These are phyloP conservation scores for Neostapfia colusana DNA, from an alignment of 176 grass and related monocot species.

Conservation along the genomic window DNA sequence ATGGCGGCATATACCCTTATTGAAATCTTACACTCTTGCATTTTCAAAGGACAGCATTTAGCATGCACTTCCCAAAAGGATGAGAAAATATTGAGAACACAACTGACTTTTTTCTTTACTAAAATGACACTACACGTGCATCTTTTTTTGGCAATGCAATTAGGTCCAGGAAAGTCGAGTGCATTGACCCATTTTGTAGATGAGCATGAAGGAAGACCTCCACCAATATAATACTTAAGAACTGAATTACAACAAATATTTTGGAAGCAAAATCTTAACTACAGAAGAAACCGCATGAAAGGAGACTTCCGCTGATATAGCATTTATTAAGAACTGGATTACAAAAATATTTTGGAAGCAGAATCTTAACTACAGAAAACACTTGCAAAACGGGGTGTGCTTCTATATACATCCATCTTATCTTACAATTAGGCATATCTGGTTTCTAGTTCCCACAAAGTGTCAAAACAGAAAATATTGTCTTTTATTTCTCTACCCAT, in stretches of 20 bases:
- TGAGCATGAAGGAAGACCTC: neutral
- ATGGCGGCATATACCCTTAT: neutral
- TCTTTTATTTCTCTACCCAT: conserved; percentile 3
- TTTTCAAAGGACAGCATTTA: neutral
- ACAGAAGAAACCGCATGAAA: neutral
- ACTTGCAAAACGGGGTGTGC: neutral
- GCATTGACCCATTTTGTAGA: neutral
- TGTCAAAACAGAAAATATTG: neutral
- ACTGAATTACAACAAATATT: neutral
- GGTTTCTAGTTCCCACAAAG: neutral
- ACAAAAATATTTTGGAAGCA: neutral
- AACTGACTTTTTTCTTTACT: too few relatives aligned
- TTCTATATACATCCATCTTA: neutral
- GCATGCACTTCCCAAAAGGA: neutral
- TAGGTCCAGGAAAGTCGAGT: neutral
- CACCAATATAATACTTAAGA: conserved; percentile 9
- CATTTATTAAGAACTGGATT: neutral
- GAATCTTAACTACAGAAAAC: neutral
- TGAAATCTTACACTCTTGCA: neutral
- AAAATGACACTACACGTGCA: neutral
- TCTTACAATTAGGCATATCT: neutral
- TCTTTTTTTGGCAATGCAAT: neutral
- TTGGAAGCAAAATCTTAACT: neutral
- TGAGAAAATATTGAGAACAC: neutral
- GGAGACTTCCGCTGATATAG: neutral